Evolutionary conservation across 768 basidiomycete species (phyloP), one percentile per base, ranked within the genome.

Genomic region (Boletus speciosus): DNA sequence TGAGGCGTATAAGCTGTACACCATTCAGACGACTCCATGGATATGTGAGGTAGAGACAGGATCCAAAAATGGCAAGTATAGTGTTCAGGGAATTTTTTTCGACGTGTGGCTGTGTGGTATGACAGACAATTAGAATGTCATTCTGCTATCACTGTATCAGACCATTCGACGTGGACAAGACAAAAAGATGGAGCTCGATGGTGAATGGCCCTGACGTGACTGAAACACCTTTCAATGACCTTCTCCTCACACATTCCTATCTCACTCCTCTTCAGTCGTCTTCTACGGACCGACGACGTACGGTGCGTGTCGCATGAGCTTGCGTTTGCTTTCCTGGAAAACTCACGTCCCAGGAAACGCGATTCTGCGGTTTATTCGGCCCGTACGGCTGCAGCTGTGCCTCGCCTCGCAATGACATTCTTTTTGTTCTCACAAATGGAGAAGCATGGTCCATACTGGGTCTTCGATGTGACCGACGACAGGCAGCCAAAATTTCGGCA

Each of bases 381-480:
- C 37, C 12, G 14, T 42, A 4, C 11, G 9, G 32, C 29, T 36
- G 23, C 21, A 44, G 27, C 35, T 29, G 31, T 43, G 10, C 23
- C 38, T 58, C 32, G 12, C 45, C 32, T 55, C 14, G 27, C 39
- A 34, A 49, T 25, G 27, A 3, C 27, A 19, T n/a, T 21, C 58
- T 52, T 66, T 60, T 68, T 67, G 63, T 65, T 54, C 41, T 58
- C 40, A 47, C 40, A 47, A 47, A 59, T 63, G 51, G 56, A 47
- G 39, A 43, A 39, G 36, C 49, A 21, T 41, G 37, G 5, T 38
- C 36, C 21, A 36, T 39, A 49, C 54, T 15, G 8, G 11, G 5
- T 14, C 35, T 42, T 47, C 27, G 51, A 50, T 19, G 19, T 29
- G 44, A 16, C 8, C 1, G 27, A 51, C 21, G 49, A 42, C 16